phyloP scores from a whole-genome alignment of 441 rosid genomes.

The Capsella rubella region DNA sequence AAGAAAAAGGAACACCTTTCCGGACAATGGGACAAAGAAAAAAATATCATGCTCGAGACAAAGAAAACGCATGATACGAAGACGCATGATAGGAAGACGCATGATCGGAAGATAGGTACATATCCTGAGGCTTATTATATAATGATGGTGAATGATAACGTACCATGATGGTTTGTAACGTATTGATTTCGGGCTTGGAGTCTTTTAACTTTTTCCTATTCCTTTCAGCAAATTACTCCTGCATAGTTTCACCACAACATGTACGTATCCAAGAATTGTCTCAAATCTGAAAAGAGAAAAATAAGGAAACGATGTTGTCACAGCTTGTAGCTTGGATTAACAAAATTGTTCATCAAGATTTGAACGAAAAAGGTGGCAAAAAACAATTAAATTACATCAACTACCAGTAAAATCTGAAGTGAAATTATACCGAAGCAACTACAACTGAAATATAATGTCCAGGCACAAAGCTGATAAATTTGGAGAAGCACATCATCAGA shows the following conservation, averaged over 20 bases:
- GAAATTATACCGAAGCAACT: background rate
- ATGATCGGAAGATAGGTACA: background rate
- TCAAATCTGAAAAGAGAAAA: background rate
- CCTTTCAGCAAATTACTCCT: conserved; percentile 4
- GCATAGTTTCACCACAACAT: background rate
- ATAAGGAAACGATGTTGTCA: background rate
- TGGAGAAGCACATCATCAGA: conserved; percentile 4
- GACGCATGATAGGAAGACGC: background rate
- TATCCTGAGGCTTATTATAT: conserved; percentile 1
- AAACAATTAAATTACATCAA: background rate
- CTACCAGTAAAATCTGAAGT: background rate
- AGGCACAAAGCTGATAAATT: background rate
- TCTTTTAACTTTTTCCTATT: background rate
- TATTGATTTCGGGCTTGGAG: background rate
- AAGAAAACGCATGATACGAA: background rate
- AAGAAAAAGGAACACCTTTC: conserved; percentile 22
- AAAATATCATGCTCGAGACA: background rate
- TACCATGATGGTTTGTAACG: conserved; percentile 16
- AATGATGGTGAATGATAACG: background rate
- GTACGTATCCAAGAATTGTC: conserved; percentile 10
- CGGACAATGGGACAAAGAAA: conserved; percentile 13
- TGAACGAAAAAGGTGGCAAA: background rate
- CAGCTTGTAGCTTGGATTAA: background rate
- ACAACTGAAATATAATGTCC: background rate
- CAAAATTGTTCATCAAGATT: background rate